Evolutionary conservation across 768 basidiomycete species (phyloP), one percentile per base, ranked within the genome.

Genomic region (Podaxis mareebaensis): DNA sequence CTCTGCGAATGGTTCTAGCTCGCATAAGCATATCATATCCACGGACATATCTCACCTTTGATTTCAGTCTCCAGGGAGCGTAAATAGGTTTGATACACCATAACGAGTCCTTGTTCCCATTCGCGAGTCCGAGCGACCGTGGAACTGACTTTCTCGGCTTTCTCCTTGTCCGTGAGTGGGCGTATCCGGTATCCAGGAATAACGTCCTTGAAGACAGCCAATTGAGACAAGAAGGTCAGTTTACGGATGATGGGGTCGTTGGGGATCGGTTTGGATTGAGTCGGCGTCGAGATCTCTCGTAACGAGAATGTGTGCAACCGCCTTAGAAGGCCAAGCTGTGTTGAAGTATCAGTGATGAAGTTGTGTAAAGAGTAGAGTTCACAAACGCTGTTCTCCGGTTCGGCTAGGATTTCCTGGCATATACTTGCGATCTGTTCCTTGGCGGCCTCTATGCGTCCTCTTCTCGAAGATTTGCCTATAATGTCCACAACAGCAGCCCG

Each of bases 171-270:
- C 6, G 94, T 95, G 49, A 99, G 80, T 17, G 88, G 77, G 58
- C 97, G 93, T 73, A 99, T 96, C 64, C 95, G 90, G 75, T 98
- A 99, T 3, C 94, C 94, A 26, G 97, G 97, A 46, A 98, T 88
- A 66, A 98, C 85, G 74, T 99, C 97, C 72, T 94, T 95, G 83
- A 93, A 97, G 11, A 99, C 93, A 28, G 95, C 92, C 33, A 98
- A 80, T 70, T 96, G 90, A 12, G 95, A 96, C 44, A 98, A 78
- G 53, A 96, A 83, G 2, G 96, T 92, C 42, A 99, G 79, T 72
- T 92, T 92, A 65, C 96, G 87, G 66, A 99, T 91, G 36, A 91
- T 77, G 17, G 81, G 74, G 67, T 98, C 95, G 68, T 98, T 96
- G 17, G 77, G 70, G 7, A 98, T 79, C 2, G 91, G 88, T 33